These are phyloP conservation scores for Aspergillus bridgeri DNA, from an alignment of 495 filamentous ascomycete genomes.

Conservation along the genomic window DNA sequence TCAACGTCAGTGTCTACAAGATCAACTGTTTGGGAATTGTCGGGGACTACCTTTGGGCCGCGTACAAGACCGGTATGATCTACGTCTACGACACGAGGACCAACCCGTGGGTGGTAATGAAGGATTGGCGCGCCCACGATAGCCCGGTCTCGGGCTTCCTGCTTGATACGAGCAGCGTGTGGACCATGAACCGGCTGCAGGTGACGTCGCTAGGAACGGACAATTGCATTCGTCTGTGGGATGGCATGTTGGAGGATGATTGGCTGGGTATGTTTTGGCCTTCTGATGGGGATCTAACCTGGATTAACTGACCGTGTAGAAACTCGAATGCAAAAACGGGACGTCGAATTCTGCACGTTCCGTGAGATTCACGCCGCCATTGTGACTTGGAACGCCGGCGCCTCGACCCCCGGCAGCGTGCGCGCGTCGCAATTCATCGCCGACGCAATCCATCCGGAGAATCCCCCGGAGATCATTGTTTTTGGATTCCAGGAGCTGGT, in stretches of 20 bases:
- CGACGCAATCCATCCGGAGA: slow-evolving; percentile 64
- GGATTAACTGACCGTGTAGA: slow-evolving; percentile 49
- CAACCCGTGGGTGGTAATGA: slow-evolving; percentile 83
- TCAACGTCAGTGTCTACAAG: slow-evolving; percentile 90
- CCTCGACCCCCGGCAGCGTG: slow-evolving; percentile 78
- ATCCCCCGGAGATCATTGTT: slow-evolving; percentile 82
- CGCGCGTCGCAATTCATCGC: slow-evolving; percentile 74
- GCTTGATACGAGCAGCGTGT: slow-evolving; percentile 77
- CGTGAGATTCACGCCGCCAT: slow-evolving; percentile 72
- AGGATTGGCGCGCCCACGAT: slow-evolving; percentile 91
- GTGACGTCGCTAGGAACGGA: slow-evolving; percentile 88
- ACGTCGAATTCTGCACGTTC: slow-evolving; percentile 79
- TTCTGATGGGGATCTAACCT: background rate
- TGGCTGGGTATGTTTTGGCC: slow-evolving; percentile 63
- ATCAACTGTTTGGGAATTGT: slow-evolving; percentile 85
- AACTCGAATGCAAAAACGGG: slow-evolving; percentile 76
- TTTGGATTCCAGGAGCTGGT: slow-evolving; percentile 99
- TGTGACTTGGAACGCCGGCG: slow-evolving; percentile 96
- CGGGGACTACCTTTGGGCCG: slow-evolving; percentile 86
- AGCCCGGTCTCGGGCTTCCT: slow-evolving; percentile 73
- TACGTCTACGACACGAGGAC: slow-evolving; percentile 83
- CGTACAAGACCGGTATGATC: slow-evolving; percentile 91
- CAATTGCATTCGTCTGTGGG: slow-evolving; percentile 83
- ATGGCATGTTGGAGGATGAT: slow-evolving; percentile 89
- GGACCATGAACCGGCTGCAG: slow-evolving; percentile 79